A percentile compares a stretch with the other conserved stretches of the same genome.
Evolutionary conservation across 164 flowering plant genomes (phyloP).

Genomic region (Piper longum): DNA sequence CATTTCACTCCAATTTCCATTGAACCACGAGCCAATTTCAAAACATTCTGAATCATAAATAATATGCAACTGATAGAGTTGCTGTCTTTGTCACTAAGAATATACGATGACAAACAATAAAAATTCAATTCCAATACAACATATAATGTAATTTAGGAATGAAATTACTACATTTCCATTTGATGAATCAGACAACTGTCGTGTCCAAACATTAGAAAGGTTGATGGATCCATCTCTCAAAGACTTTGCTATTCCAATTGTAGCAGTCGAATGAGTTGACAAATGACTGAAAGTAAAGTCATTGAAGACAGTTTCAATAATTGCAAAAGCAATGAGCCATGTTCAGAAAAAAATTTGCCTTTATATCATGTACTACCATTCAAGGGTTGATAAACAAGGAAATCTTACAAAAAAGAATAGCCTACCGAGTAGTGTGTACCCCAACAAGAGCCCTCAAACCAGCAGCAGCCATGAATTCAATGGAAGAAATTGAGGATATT

Average conservation of each 20-base stretch:
- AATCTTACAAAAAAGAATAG: slow-evolving; percentile 7
- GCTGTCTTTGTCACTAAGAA: neutral
- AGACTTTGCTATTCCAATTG: slow-evolving; percentile 62
- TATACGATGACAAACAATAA: neutral
- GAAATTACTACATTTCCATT: slow-evolving; percentile 56
- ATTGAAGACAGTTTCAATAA: neutral
- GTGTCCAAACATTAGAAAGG: slow-evolving; percentile 85
- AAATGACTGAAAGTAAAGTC: slow-evolving; percentile 34
- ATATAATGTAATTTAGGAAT: neutral
- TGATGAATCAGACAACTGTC: slow-evolving; percentile 77
- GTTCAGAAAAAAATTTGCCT: too few relatives aligned
- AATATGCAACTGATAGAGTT: neutral
- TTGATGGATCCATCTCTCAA: slow-evolving; percentile 78
- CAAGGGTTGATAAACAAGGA: neutral
- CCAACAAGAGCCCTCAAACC: slow-evolving; percentile 71
- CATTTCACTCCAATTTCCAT: too few relatives aligned
- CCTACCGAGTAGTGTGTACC: slow-evolving; percentile 68
- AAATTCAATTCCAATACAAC: neutral
- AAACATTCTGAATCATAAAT: too few relatives aligned
- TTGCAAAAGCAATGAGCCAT: neutral
- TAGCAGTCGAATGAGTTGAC: slow-evolving; percentile 69
- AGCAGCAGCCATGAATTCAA: slow-evolving; percentile 65
- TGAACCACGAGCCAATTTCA: too few relatives aligned
- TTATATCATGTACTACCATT: too few relatives aligned
- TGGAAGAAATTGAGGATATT: slow-evolving; percentile 53